Evolutionary conservation across 768 basidiomycete genomes (phyloP).

Genomic region (Serendipita sp.): DNA sequence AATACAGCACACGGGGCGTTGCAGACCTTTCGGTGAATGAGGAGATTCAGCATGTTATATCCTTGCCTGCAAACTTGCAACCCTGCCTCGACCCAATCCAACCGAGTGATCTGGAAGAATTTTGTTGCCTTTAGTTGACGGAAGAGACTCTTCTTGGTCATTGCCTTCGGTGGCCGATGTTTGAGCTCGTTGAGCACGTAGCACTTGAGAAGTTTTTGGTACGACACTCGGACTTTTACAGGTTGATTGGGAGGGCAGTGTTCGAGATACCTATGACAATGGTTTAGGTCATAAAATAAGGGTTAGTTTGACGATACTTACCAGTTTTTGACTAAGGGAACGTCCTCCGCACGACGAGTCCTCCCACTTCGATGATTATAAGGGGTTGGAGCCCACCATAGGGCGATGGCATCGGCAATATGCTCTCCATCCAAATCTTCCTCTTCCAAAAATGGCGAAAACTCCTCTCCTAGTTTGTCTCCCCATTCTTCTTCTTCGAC

Average conservation of each 20-base stretch:
- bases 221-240: constrained; percentile 96
- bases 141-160: constrained; percentile 97
- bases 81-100: constrained; percentile 99
- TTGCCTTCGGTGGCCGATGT: constrained; percentile 79
- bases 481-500: constrained; percentile 78
- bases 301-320: not conserved
- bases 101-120: constrained; percentile 95
- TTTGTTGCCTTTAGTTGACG: constrained; percentile 94
- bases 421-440: constrained; percentile 73
- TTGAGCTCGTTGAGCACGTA: constrained; percentile 91
- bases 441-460: constrained; percentile 67
- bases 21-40: constrained; percentile 90
- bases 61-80: constrained; percentile 97
- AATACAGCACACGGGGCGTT: not conserved
- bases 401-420: constrained; percentile 89
- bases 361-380: constrained; percentile 84
- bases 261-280: constrained; percentile 48
- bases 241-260: constrained; percentile 93
- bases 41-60: constrained; percentile 97
- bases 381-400: constrained; percentile 98
- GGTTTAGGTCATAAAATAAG: not conserved
- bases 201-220: constrained; percentile 93
- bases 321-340: constrained; percentile 95
- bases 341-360: constrained; percentile 86
- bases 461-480: constrained; percentile 41